Percentiles rank a stretch among this genome's conserved stretches.
These are phyloP conservation scores for Chytriomyces hyalinus DNA, from an alignment of 192 early-diverging fungal genomes.

Conservation along the genomic window DNA sequence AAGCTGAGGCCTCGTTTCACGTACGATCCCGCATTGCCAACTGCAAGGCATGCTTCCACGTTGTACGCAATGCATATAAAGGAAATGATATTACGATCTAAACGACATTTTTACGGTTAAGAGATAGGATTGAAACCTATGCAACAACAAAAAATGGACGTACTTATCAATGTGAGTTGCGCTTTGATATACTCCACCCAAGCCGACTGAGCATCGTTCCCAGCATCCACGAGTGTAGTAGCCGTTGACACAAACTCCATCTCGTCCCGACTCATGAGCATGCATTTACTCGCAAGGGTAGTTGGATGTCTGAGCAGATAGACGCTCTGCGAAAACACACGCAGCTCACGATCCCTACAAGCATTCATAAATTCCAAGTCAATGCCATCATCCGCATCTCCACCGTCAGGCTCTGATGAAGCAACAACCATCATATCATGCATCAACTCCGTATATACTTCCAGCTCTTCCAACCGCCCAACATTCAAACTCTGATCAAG, in stretches of 20 bases:
- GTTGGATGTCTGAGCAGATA: slow-evolving; percentile 31
- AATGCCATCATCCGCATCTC: background rate
- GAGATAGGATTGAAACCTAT: background rate
- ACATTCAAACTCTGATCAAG: slow-evolving; percentile 19
- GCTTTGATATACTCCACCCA: slow-evolving; percentile 25
- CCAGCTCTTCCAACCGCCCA: slow-evolving; percentile 24
- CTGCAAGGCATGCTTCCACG: slow-evolving; percentile 16
- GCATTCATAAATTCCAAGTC: slow-evolving; percentile 3
- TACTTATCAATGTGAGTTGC: slow-evolving; percentile 9
- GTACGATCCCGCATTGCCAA: slow-evolving; percentile 8
- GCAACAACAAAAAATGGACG: background rate
- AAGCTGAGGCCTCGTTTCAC: slow-evolving; percentile 8
- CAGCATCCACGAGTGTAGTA: background rate
- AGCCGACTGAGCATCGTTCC: slow-evolving; percentile 3
- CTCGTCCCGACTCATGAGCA: slow-evolving; percentile 9
- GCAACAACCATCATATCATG: background rate
- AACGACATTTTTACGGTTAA: background rate
- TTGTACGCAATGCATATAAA: slow-evolving; percentile 28
- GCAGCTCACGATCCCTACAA: background rate
- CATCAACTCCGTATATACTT: slow-evolving; percentile 15
- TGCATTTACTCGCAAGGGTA: background rate
- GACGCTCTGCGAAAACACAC: slow-evolving; percentile 6
- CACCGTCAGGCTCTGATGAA: background rate
- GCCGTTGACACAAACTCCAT: slow-evolving; percentile 12
- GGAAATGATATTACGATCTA: slow-evolving; percentile 23